Percentiles rank a stretch among this genome's conserved stretches.
Evolutionary conservation across 2,329 filamentous ascomycete species (phyloP).

Genomic region (Emydomyces testavorans): DNA sequence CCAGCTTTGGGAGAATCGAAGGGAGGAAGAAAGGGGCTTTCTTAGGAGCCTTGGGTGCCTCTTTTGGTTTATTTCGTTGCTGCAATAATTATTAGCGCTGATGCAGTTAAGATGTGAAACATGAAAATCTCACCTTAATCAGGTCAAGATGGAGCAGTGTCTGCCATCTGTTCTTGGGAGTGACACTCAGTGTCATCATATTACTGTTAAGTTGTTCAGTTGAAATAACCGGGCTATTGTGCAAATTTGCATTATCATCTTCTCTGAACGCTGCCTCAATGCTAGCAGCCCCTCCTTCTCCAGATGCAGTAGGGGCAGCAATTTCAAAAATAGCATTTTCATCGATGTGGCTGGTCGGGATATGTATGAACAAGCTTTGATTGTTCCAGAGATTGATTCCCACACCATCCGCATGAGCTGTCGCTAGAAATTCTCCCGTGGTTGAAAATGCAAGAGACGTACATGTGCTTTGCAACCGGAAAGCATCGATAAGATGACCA

Average conservation of each 20-base stretch:
- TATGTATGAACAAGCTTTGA: slow-evolving; percentile 76
- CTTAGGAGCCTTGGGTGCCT: slow-evolving; percentile 80
- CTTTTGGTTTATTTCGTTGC: slow-evolving; percentile 85
- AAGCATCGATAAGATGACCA: slow-evolving; percentile 85
- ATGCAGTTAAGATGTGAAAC: neutral
- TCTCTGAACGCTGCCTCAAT: slow-evolving; percentile 65
- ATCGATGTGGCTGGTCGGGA: slow-evolving; percentile 73
- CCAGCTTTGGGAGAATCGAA: slow-evolving; percentile 20
- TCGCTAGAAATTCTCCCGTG: slow-evolving; percentile 90
- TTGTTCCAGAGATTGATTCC: slow-evolving; percentile 97
- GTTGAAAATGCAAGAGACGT: slow-evolving; percentile 76
- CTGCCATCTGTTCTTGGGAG: slow-evolving; percentile 88
- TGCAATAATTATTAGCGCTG: slow-evolving; percentile 27
- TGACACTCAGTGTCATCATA: slow-evolving; percentile 77
- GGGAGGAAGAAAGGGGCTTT: slow-evolving; percentile 94
- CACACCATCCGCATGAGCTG: slow-evolving; percentile 66
- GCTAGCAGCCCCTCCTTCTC: slow-evolving; percentile 65
- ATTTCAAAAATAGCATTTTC: slow-evolving; percentile 60
- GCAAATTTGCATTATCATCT: slow-evolving; percentile 37
- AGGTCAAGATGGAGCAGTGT: slow-evolving; percentile 83
- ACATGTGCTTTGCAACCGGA: slow-evolving; percentile 66
- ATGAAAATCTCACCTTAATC: slow-evolving; percentile 48
- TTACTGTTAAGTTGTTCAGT: slow-evolving; percentile 70
- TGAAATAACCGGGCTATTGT: slow-evolving; percentile 43
- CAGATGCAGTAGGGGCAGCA: slow-evolving; percentile 61